Base-by-base conservation (phyloP, 1,284 basidiomycete genomes). In the Ceratobasidium sp. region DNA sequence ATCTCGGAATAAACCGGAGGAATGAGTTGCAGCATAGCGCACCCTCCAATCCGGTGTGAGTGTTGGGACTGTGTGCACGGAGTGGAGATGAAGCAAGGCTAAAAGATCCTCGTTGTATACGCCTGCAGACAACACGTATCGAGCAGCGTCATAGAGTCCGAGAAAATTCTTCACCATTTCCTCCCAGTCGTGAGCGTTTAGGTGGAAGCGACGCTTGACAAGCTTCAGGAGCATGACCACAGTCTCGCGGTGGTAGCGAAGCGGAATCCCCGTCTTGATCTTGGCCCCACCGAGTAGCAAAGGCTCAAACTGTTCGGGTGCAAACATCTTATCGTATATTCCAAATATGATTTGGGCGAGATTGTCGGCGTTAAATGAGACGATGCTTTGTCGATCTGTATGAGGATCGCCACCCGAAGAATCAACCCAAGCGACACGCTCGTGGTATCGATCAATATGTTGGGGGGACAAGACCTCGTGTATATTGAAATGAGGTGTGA, bases 311-410 rank as follows among this genome's bases (percentile, higher is more conserved):
- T 70, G 54, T 23, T 77, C 55, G 8, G n/a, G 5, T 12, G 30
- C 78, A 73, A 90, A 91, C 55, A 77, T 69, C n/a, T 52, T 59
- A 10, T 68, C 54, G 38, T 77, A 60, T 0, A 77, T 5, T 1
- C 65, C 55, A 38, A 66, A 77, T 1, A 77, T 4, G 3, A 62
- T 20, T 0, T 18, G 66, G 10, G 54, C 65, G 16, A 77, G 66
- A 7, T 48, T 14, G 0, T 68, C 30, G 30, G 75, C 55, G 18
- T 77, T 57, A 14, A 77, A 68, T 2, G 75, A 48, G 0, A 60
- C 50, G 0, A 35, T 3, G 0, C 20, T 27, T 2, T 41, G 14
- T 8, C 6, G 20, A 3, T 23, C 16, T 20, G 74, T 35, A 27
- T 67, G 18, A 14, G 10, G 73, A 46, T 77, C 75, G 7, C 75